Percentiles rank a stretch among this genome's conserved stretches.
Evolutionary conservation across 495 filamentous ascomycete species (phyloP).

Genomic region (Astrocystis sublimbata): DNA sequence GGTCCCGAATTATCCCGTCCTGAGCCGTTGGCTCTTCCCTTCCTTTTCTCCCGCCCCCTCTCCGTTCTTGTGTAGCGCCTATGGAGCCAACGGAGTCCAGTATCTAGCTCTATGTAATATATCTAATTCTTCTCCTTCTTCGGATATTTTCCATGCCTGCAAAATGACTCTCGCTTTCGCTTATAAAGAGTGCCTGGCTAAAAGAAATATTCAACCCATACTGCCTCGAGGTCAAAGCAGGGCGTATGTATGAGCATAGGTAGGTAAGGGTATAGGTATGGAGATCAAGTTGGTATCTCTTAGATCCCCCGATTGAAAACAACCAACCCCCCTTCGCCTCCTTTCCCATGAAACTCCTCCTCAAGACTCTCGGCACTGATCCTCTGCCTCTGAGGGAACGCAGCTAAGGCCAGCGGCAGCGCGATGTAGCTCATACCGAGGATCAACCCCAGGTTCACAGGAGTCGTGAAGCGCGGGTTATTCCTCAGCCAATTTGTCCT

Average conservation of each 20-base stretch:
- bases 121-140: too few species aligned
- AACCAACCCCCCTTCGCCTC: constrained; percentile 73
- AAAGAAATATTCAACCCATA: too few species aligned
- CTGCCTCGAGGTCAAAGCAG: too few species aligned
- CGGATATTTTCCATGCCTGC: not conserved
- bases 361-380: constrained; percentile 73
- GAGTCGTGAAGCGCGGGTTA: constrained; percentile 69
- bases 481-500: constrained; percentile 69
- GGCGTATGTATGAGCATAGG: too few species aligned
- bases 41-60: too few species aligned
- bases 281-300: constrained; percentile 19
- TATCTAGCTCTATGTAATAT: too few species aligned
- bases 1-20: too few species aligned
- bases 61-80: too few species aligned
- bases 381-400: constrained; percentile 86
- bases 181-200: too few species aligned
- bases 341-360: constrained; percentile 75
- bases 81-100: too few species aligned
- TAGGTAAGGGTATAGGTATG: constrained; percentile 8
- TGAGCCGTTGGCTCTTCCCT: too few species aligned
- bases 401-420: constrained; percentile 81
- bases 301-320: constrained; percentile 93
- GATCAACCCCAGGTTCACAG: constrained; percentile 83
- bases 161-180: not conserved
- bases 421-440: constrained; percentile 79